Evolutionary conservation across 768 basidiomycete species (phyloP), one percentile per base, ranked within the genome.

Genomic region (Termitomyces sp.): DNA sequence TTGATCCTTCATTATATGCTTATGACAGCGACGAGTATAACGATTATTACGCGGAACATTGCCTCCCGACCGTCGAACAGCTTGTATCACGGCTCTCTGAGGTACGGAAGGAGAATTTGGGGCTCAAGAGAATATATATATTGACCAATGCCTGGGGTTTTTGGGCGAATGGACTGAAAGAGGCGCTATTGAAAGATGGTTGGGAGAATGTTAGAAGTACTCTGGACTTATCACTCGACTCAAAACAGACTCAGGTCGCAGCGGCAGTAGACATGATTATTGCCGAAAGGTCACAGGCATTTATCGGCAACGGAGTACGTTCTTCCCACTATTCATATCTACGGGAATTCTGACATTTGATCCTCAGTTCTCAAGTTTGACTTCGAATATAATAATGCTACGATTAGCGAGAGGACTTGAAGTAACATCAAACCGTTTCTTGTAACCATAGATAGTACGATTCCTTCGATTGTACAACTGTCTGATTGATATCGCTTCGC

Each of bases 241-340:
- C 70, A 38, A 78, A 76, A 50, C 82, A 86, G 65, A 68, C 64
- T 14, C 69, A 80, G 14, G 80, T 85, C 3, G 73, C 71, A 28
- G 79, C 78, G 67, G 83, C 82, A 1, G 76, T 85, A 40, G 84
- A 86, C 66, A 86, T 86, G 84, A 81, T 77, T 12, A 76, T 86
- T 28, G 85, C 81, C 1, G 76, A 81, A 65, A 71, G 73, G 50
- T 83, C 83, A 1, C 81, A 85, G 63, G 80, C 84, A 44, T 86
- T 85, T 65, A 70, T 86, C 7, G 85, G 84, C 0, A 86, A 85
- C 63, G 84, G 84, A 57, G 83, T 85, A 50, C 65, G 82, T 77
- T 30, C 8, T 48, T 20, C 33, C 53, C 13, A 59, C n/a, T 23
- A n/a, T 41, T 49, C 46, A 41, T 63, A 2, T 30, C 13, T 20